phyloP scores from a whole-genome alignment of 1,139 yeast genomes.

The Zygotorulaspora mrakii region DNA sequence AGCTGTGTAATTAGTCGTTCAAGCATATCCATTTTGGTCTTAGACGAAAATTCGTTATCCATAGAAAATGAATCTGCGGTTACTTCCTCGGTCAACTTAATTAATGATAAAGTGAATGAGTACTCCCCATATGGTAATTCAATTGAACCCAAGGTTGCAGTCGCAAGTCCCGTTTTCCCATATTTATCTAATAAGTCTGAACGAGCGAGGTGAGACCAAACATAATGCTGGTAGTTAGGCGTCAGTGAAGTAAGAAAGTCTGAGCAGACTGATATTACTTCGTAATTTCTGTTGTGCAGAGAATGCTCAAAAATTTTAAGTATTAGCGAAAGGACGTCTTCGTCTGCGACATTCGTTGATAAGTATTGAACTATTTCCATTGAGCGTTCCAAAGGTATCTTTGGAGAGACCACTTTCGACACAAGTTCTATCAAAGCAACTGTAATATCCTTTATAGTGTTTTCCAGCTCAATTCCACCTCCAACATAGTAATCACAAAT shows the following conservation, averaged over 20 bases:
- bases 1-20: constrained; percentile 55
- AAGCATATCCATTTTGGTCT: constrained; percentile 54
- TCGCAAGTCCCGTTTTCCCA: constrained; percentile 67
- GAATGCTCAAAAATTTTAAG: constrained; percentile 67
- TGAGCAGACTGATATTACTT: constrained; percentile 47
- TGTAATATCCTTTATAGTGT: constrained; percentile 38
- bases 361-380: constrained; percentile 46
- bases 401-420: constrained; percentile 46
- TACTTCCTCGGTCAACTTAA: constrained; percentile 53
- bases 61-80: constrained; percentile 50
- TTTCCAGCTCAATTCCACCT: constrained; percentile 24
- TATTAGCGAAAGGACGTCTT: constrained; percentile 66
- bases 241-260: constrained; percentile 50
- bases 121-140: constrained; percentile 71
- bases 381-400: constrained; percentile 41
- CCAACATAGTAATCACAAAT: constrained; percentile 43
- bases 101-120: constrained; percentile 56
- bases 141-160: constrained; percentile 62
- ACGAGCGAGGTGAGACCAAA: constrained; percentile 74
- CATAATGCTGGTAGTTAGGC: constrained; percentile 54
- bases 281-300: constrained; percentile 51
- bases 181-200: constrained; percentile 62
- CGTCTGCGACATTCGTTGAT: constrained; percentile 58
- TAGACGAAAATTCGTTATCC: constrained; percentile 41
- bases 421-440: constrained; percentile 52